Percentiles rank a stretch among this genome's conserved stretches.
Evolutionary conservation across 768 basidiomycete genomes (phyloP).

Genomic region (Neoboletus magnificus): DNA sequence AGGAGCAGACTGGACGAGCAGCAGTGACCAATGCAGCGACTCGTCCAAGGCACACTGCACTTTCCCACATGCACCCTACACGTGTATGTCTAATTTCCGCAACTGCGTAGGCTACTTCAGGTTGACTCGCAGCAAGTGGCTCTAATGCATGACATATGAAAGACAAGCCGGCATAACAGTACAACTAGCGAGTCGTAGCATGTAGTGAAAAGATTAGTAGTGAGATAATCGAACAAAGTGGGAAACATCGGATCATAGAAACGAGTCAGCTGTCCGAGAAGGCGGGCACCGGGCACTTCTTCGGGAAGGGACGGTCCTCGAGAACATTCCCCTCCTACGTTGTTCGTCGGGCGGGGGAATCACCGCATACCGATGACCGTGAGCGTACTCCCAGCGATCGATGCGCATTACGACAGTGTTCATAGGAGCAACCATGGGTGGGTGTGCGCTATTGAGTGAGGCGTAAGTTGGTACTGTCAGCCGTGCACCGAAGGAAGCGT

Average conservation of each 20-base stretch:
- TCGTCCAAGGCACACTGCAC: not conserved
- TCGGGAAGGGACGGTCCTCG: slow-evolving; percentile 19
- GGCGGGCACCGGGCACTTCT: not conserved
- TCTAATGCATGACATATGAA: not conserved
- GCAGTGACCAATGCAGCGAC: not conserved
- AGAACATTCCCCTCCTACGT: slow-evolving; percentile 41
- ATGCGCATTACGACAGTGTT: slow-evolving; percentile 25
- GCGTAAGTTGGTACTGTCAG: slow-evolving; percentile 50
- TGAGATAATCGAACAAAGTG: not conserved
- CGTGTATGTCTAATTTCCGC: slow-evolving; percentile 17
- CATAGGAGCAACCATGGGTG: slow-evolving; percentile 36
- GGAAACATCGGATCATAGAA: not conserved
- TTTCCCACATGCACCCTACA: slow-evolving; percentile 17
- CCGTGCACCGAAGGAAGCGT: slow-evolving; percentile 48
- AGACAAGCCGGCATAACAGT: no score
- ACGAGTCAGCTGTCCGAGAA: not conserved
- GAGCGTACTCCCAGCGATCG: slow-evolving; percentile 45
- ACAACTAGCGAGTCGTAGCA: not conserved
- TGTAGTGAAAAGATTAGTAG: not conserved
- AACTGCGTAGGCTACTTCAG: slow-evolving; percentile 1
- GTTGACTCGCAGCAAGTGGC: slow-evolving; percentile 4
- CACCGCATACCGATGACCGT: slow-evolving; percentile 54
- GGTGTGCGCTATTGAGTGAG: slow-evolving; percentile 45
- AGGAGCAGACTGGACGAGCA: not conserved
- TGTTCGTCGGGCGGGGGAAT: slow-evolving; percentile 49